phyloP scores from a whole-genome alignment of 805 yeast species.

The Cyberlindnera xishuangbannaensis region DNA sequence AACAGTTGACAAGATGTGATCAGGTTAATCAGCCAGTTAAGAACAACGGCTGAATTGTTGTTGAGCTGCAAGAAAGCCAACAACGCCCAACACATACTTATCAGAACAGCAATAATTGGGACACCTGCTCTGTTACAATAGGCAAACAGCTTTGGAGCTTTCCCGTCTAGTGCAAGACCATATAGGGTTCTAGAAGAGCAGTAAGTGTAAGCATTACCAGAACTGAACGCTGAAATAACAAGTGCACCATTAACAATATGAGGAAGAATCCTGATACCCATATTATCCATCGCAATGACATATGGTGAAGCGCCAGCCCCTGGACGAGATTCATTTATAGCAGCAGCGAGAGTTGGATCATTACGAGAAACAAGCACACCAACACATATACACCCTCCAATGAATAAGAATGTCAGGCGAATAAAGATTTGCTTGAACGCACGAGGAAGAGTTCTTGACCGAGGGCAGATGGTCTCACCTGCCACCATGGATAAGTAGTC shows the following conservation, averaged over 20 bases:
- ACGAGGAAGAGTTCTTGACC: conserved; percentile 57
- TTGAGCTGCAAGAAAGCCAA: conserved; percentile 62
- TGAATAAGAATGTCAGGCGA: conserved; percentile 60
- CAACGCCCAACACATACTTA: conserved; percentile 53
- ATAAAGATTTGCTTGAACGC: conserved; percentile 74
- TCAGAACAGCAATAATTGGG: conserved; percentile 53
- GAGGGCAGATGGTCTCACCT: conserved; percentile 70
- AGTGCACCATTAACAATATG: conserved; percentile 75
- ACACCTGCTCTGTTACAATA: conserved; percentile 63
- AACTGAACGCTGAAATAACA: conserved; percentile 70
- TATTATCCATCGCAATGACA: conserved; percentile 73
- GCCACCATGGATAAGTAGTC: conserved; percentile 84
- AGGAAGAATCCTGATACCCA: conserved; percentile 63
- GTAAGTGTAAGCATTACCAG: conserved; percentile 77
- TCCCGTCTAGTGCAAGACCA: conserved; percentile 65
- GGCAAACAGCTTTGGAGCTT: conserved; percentile 64
- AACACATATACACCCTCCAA: conserved; percentile 71
- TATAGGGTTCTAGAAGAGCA: conserved; percentile 65
- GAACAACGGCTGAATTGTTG: conserved; percentile 52
- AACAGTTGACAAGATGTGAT: conserved; percentile 66
- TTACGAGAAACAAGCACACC: conserved; percentile 72
- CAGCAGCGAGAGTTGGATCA: conserved; percentile 53
- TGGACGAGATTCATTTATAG: conserved; percentile 55
- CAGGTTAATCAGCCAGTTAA: conserved; percentile 67
- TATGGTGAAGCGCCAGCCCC: conserved; percentile 82